Base-by-base conservation (phyloP, 2,329 filamentous ascomycete species). In the Botrytis elliptica region DNA sequence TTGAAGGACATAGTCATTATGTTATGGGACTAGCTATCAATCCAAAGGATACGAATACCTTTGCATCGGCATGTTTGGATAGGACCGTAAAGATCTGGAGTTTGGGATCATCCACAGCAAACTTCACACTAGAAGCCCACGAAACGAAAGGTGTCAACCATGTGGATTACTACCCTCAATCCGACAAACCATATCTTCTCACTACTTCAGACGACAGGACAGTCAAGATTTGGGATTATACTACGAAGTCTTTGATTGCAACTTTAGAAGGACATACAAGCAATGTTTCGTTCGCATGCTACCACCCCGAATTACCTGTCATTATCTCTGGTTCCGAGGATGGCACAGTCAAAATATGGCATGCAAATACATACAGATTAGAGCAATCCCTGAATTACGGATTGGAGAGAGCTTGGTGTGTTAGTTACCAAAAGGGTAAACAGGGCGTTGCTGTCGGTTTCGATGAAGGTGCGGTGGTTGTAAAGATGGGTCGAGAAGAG, bases 191-290 rank as follows among this genome's bases (percentile, higher is more conserved):
- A 40, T 98, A 99, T 81, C 91, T 99, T 64, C 91, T 99, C 76
- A 99, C 96, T 38, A 98, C 95, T 22, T 97, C 94, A 12, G 96
- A 99, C 82, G 96, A 98, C 83, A 91, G 93, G 79, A 98, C 95
- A 0, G 94, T 98, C 79, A 98, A 98, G 87, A 90, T 99, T 72
- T 99, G 96, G 95, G 96, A 99, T 82, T 98, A 99, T 86, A 98
- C 95, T 20, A 98, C 95, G 67, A 99, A 99, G 85, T 96, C 94
- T 20, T 87, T 98, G 77, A 98, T 98, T 81, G 96, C 96, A 44
- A 98, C 95, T 4, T 88, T 99, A 66, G 96, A 99, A 83, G 96
- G 96, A 42, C 96, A 99, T 83, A 97, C 94, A 44, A 97, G 95
- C 83, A 99, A 99, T 81, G 96, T 99, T 66, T 98, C 95, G 4